Conservation (phyloP, 2,329 filamentous ascomycete genomes). For the Diaporthe eres region DNA sequence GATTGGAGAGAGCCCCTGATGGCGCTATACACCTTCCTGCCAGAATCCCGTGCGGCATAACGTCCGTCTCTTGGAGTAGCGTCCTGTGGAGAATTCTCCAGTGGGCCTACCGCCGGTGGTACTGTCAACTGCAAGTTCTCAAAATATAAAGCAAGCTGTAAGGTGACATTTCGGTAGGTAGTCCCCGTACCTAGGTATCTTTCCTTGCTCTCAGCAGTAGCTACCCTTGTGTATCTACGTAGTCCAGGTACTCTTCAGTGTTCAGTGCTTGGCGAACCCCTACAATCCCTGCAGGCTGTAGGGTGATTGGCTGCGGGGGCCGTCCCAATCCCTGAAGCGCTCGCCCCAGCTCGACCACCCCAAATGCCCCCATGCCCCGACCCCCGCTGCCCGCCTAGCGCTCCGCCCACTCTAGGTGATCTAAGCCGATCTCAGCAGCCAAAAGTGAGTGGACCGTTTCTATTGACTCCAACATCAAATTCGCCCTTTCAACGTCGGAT, state of each 20-base stretch:
- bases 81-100: too few species aligned
- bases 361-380: background rate
- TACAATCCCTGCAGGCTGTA: background rate
- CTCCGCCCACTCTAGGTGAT: background rate
- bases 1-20: background rate
- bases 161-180: background rate
- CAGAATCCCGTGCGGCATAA: background rate
- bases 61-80: background rate
- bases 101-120: background rate
- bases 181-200: background rate
- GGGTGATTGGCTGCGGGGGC: conserved; percentile 28
- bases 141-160: background rate
- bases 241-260: background rate
- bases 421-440: conserved; percentile 27
- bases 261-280: conserved; percentile 5
- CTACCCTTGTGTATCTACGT: background rate
- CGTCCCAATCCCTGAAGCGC: conserved; percentile 32
- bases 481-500: conserved; percentile 24
- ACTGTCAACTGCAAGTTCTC: background rate
- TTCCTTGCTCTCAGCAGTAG: conserved; percentile 3
- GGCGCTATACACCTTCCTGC: background rate
- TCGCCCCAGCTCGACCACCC: conserved; percentile 24
- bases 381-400: conserved; percentile 10
- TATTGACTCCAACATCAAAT: conserved; percentile 31
- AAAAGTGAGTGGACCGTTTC: conserved; percentile 21